Evolutionary conservation across 2,329 filamentous ascomycete species (phyloP).

Genomic region (Aspergillus viridinutans): DNA sequence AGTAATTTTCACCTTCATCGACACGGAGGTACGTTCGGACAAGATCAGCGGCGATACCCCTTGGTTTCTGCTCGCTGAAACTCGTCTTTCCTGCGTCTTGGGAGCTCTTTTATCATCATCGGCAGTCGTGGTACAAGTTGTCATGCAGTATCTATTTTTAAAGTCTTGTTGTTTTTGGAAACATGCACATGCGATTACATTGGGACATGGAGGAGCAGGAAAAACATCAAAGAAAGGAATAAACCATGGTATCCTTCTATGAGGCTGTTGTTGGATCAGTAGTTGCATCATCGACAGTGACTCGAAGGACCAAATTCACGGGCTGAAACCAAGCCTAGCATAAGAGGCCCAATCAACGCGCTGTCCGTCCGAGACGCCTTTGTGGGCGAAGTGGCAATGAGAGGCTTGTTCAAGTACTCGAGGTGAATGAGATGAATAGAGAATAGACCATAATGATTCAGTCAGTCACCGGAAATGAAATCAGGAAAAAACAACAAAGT

Average conservation of each 20-base stretch:
- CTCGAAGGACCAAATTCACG: slow-evolving; percentile 7
- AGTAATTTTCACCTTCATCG: slow-evolving; percentile 52
- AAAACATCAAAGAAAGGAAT: neutral
- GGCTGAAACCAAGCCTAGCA: neutral
- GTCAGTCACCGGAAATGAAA: neutral
- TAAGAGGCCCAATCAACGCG: slow-evolving; percentile 12
- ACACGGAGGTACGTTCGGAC: slow-evolving; percentile 13
- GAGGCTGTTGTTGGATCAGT: neutral
- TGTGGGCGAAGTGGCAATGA: slow-evolving; percentile 15
- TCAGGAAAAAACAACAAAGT: neutral
- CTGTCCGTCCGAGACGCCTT: slow-evolving; percentile 4
- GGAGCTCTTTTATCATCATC: slow-evolving; percentile 26
- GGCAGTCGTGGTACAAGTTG: slow-evolving; percentile 5
- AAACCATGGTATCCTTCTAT: neutral
- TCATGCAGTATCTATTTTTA: too few species aligned
- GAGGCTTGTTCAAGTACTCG: neutral
- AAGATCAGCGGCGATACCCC: slow-evolving; percentile 20
- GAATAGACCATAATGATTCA: neutral
- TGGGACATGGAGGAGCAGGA: neutral
- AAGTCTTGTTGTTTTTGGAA: neutral
- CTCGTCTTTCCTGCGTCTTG: slow-evolving; percentile 11
- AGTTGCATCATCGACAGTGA: neutral
- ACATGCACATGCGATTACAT: neutral
- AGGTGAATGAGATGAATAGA: neutral
- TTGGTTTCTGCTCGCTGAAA: slow-evolving; percentile 16